Conservation (phyloP, 2,329 filamentous ascomycete genomes). For the Chrysosporium keratinophilum region DNA sequence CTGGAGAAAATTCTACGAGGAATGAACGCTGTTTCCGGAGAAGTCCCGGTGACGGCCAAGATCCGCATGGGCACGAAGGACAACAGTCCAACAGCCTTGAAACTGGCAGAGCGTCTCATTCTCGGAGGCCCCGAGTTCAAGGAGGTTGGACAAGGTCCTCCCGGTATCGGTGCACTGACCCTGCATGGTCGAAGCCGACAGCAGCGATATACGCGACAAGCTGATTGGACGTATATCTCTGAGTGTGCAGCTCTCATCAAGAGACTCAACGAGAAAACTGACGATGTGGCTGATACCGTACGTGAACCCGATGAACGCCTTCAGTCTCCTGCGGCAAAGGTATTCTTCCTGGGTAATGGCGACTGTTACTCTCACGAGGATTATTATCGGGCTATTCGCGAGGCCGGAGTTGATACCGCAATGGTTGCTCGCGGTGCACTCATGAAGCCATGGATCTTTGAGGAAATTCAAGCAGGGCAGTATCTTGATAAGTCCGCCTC, state of each 20-base stretch:
- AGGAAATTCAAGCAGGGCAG: slow-evolving; percentile 84
- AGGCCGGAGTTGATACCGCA: slow-evolving; percentile 76
- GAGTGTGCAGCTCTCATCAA: slow-evolving; percentile 80
- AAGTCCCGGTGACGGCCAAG: slow-evolving; percentile 88
- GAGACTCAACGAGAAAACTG: slow-evolving; percentile 60
- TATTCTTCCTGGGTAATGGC: slow-evolving; percentile 92
- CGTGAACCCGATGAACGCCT: slow-evolving; percentile 66
- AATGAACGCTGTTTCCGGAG: slow-evolving; percentile 87
- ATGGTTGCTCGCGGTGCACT: slow-evolving; percentile 96
- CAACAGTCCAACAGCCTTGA: slow-evolving; percentile 65
- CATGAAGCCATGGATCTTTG: slow-evolving; percentile 97
- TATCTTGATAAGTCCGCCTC: slow-evolving; percentile 90
- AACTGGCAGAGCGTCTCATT: slow-evolving; percentile 70
- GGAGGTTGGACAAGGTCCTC: slow-evolving; percentile 55
- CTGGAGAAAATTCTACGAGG: slow-evolving; percentile 89
- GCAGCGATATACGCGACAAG: slow-evolving; percentile 81
- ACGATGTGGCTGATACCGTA: slow-evolving; percentile 61
- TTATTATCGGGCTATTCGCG: slow-evolving; percentile 66
- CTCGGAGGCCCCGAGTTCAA: slow-evolving; percentile 66
- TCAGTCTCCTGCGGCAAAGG: slow-evolving; percentile 57
- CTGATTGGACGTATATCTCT: slow-evolving; percentile 93
- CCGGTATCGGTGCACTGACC: slow-evolving; percentile 88
- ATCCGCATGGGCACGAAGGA: slow-evolving; percentile 85
- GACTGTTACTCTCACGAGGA: slow-evolving; percentile 91
- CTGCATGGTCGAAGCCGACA: slow-evolving; percentile 88